Percentiles rank a stretch among this genome's conserved stretches.
phyloP scores from a whole-genome alignment of 495 filamentous ascomycete genomes.

The Astrocystis sublimbata region DNA sequence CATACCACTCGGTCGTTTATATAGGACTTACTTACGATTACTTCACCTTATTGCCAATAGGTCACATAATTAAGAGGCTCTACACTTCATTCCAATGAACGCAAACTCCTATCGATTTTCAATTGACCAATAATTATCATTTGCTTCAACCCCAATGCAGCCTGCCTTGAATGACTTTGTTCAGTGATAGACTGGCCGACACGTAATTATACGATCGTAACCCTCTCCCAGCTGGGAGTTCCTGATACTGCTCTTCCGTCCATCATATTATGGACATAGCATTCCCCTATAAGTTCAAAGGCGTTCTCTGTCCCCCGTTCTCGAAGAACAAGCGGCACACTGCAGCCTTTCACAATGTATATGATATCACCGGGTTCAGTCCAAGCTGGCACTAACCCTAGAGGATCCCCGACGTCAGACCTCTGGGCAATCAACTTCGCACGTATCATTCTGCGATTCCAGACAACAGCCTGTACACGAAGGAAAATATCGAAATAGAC shows the following conservation, averaged over 20 bases:
- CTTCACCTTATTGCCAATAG: too few relatives aligned
- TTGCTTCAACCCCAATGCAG: too few relatives aligned
- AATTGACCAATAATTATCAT: too few relatives aligned
- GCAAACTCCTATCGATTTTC: too few relatives aligned
- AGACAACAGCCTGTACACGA: conserved; percentile 24
- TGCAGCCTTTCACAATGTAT: background rate
- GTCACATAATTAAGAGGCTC: too few relatives aligned
- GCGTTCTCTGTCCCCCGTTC: background rate
- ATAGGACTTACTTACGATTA: too few relatives aligned
- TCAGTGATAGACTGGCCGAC: too few relatives aligned
- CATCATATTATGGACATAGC: conserved; percentile 35
- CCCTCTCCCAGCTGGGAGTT: too few relatives aligned
- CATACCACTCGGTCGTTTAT: too few relatives aligned
- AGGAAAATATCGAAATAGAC: conserved; percentile 18
- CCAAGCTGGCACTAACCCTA: background rate
- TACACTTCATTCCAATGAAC: too few relatives aligned
- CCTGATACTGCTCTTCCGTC: conserved; percentile 24
- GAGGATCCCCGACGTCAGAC: background rate
- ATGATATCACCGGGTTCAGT: background rate
- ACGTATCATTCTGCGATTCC: conserved; percentile 21
- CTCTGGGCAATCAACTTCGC: background rate
- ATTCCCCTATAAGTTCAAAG: conserved; percentile 29
- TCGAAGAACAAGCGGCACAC: background rate
- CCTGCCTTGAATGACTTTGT: too few relatives aligned
- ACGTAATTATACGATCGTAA: too few relatives aligned